Base-by-base conservation (phyloP, 768 basidiomycete species). In the Serendipita sp. region DNA sequence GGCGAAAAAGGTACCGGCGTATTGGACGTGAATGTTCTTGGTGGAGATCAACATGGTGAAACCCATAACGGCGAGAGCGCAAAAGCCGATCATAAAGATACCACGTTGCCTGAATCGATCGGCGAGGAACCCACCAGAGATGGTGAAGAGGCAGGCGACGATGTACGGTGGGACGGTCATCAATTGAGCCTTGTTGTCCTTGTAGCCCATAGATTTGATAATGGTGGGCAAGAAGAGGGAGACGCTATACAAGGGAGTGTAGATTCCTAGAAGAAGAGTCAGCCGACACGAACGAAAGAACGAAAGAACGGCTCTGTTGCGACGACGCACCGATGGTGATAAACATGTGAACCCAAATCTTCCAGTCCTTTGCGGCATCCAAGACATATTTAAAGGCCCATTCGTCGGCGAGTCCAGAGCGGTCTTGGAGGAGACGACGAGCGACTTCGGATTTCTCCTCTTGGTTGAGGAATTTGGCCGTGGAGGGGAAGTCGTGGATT, bases 221-320 rank as follows among this genome's bases (percentile, higher is more conserved):
- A 90, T 89, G 47, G 82, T 86, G 0, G 88, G 88, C 64, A 88
- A 74, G 77, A 91, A 91, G 51, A 89, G 73, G 23, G 86, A 78
- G 73, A 89, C 35, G 28, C 28, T 32, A 35, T 60, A 60, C 5
- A 60, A 28, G 34, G 28, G 16, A 30, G 56, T 32, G 56, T 60
- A 60, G 28, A 60, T 60, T 60, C 56, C 56, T 52, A 52, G 18
- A 18, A 13, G 38, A 13, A 13, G 38, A 1, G 38, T 23, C 23
- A 23, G 23, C 1, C 23, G 23, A 30, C 66, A 41, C 16, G 15
- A 65, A 65, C 36, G 3, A 23, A 23, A 23, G 23, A 23, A 23
- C 23, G 23, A 23, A 23, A 23, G 1, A 23, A 23, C 13, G 45
- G 45, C 45, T 46, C 13, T 1, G 18, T 11, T 46, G n/a, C 45